Evolutionary conservation across 495 filamentous ascomycete species (phyloP), one percentile per base, ranked within the genome.

Genomic region (Trichoderma asperelloides): DNA sequence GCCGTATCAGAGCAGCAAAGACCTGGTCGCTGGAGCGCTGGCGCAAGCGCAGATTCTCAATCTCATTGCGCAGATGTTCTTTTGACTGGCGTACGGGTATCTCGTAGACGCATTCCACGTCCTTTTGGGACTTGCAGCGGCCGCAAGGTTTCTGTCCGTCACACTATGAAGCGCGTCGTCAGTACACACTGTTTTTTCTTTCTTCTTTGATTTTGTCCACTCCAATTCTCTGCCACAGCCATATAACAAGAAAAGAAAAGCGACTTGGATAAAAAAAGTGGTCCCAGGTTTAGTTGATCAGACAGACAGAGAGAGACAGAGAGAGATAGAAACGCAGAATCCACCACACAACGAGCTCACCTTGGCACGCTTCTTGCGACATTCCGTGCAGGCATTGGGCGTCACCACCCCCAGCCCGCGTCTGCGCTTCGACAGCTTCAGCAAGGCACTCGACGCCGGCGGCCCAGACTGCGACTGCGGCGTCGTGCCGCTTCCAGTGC

Each of bases 291-390:
- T 8, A 7, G 33, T 37, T 37, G 5, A 37, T 8, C 6, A 37
- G 33, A 8, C 33, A 7, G 33, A 2, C 0, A 7, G 33, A 37
- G 33, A 7, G 33, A n/a, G n/a, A n/a, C 6, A 37, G 33, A 8
- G 5, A 7, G 33, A 2, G 5, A 7, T 4, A 37, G 33, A 7
- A 8, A 33, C 30, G 33, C 33, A 3, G 5, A 4, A 37, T 37
- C 33, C 30, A 2, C 33, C 6, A 37, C 33, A 37, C 33, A 33
- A 62, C 13, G 13, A 62, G 2, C 74, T 21, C 70, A 82, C 81
- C 77, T 86, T 86, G 57, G 81, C 81, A 66, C 83, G 78, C 67
- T 84, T 86, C 75, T 86, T 86, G 21, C 82, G 77, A 68, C 83
- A 86, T 71, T 85, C 83, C 33, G 80, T 85, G 70, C 83, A 86